phyloP scores from a whole-genome alignment of 2,329 filamentous ascomycete genomes.

The Leptosphaerulina australis region DNA sequence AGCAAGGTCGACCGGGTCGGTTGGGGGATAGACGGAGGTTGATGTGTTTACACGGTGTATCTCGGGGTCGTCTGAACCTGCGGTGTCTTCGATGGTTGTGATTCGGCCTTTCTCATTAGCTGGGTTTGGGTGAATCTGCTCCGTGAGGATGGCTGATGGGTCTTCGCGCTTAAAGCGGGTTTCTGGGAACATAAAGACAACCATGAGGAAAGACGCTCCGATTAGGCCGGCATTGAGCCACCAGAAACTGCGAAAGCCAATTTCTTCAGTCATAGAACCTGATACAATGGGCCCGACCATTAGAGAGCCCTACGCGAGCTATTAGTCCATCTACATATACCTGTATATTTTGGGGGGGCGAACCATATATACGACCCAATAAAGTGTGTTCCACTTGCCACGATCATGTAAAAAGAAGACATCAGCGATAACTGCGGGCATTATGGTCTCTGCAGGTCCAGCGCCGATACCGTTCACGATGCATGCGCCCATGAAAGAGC shows the following conservation, averaged over 20 bases:
- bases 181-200: slow-evolving; percentile 67
- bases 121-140: slow-evolving; percentile 8
- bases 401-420: slow-evolving; percentile 69
- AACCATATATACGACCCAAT: slow-evolving; percentile 66
- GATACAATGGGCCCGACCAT: slow-evolving; percentile 65
- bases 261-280: slow-evolving; percentile 64
- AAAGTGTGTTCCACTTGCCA: slow-evolving; percentile 66
- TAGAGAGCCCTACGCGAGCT: slow-evolving; percentile 53
- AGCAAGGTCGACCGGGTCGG: slow-evolving; percentile 30
- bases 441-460: slow-evolving; percentile 66
- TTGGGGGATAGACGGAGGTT: slow-evolving; percentile 21
- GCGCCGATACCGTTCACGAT: slow-evolving; percentile 67
- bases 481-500: slow-evolving; percentile 68
- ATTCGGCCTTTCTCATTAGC: slow-evolving; percentile 30
- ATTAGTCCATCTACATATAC: not conserved
- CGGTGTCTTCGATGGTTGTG: slow-evolving; percentile 19
- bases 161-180: slow-evolving; percentile 63
- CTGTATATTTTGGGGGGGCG: not conserved
- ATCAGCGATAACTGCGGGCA: slow-evolving; percentile 68
- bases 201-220: slow-evolving; percentile 57
- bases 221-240: slow-evolving; percentile 67
- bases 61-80: slow-evolving; percentile 20
- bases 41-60: slow-evolving; percentile 36
- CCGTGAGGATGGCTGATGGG: slow-evolving; percentile 30
- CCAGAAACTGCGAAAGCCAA: slow-evolving; percentile 68